Evolutionary conservation across 768 basidiomycete genomes (phyloP).

Genomic region (Tubosaeta sp.): DNA sequence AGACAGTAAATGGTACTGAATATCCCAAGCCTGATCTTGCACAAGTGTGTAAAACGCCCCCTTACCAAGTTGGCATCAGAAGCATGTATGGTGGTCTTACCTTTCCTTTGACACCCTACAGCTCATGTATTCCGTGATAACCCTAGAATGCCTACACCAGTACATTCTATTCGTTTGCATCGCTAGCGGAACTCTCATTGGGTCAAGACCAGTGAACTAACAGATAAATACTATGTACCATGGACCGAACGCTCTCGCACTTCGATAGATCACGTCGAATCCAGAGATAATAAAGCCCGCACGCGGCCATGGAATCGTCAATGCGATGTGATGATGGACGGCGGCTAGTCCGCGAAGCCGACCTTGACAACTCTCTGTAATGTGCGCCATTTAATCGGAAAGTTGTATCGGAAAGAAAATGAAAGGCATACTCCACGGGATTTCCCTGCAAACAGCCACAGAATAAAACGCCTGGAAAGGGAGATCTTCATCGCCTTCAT

Average conservation of each 20-base stretch:
- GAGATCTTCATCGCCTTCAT: slow-evolving; percentile 19
- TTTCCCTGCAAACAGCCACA: slow-evolving; percentile 6
- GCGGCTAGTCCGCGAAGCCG: not conserved
- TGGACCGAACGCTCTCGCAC: not conserved
- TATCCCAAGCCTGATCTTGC: too few species aligned
- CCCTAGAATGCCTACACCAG: too few species aligned
- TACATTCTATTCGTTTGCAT: too few species aligned
- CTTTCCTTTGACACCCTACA: too few species aligned
- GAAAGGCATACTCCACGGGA: slow-evolving; percentile 8
- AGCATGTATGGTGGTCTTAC: too few species aligned
- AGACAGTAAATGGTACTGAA: too few species aligned
- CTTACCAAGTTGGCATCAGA: too few species aligned
- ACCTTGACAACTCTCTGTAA: slow-evolving; percentile 5
- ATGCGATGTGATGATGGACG: not conserved
- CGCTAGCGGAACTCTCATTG: too few species aligned
- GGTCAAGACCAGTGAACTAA: not conserved
- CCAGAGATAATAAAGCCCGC: too few species aligned
- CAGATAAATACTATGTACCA: not conserved
- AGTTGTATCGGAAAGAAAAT: too few species aligned
- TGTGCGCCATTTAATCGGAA: not conserved
- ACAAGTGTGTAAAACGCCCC: too few species aligned
- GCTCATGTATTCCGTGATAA: too few species aligned
- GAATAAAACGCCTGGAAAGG: slow-evolving; percentile 3
- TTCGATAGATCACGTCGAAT: not conserved
- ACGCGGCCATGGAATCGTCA: not conserved